Evolutionary conservation across 306 rosid species (phyloP).

Genomic region (Arachis stenosperma): DNA sequence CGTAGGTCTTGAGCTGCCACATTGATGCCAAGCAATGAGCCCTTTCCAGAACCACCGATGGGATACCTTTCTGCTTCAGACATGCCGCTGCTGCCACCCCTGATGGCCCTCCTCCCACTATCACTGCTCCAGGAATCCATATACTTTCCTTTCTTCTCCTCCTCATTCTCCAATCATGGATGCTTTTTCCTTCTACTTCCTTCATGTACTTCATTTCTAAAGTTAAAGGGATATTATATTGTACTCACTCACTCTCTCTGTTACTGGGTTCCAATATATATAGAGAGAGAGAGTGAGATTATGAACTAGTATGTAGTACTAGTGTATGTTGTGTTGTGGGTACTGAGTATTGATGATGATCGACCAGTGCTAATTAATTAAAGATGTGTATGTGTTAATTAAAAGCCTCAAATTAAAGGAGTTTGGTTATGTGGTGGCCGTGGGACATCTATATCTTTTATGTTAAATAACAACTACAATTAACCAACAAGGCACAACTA

Average conservation of each 20-base stretch:
- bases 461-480: conserved; percentile 43
- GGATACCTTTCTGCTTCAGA: conserved; percentile 62
- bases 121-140: conserved; percentile 55
- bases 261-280: background rate
- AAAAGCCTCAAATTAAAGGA: background rate
- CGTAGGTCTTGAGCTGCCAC: conserved; percentile 80
- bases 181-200: conserved; percentile 62
- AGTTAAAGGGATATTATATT: background rate
- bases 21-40: conserved; percentile 70
- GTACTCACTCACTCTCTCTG: background rate
- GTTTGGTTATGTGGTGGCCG: conserved; percentile 21
- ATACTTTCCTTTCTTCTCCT: too few relatives aligned
- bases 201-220: conserved; percentile 35
- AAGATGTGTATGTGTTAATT: background rate
- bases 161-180: conserved; percentile 48
- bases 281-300: background rate
- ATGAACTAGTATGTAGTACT: too few relatives aligned
- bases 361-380: too few relatives aligned
- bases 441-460: conserved; percentile 14
- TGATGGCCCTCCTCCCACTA: conserved; percentile 87
- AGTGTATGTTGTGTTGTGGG: too few relatives aligned
- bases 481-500: conserved; percentile 33
- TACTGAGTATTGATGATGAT: too few relatives aligned
- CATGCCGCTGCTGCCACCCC: conserved; percentile 88
- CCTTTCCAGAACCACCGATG: conserved; percentile 62